phyloP scores from a whole-genome alignment of 208 protist species.

The Crithidia acanthocephali region DNA sequence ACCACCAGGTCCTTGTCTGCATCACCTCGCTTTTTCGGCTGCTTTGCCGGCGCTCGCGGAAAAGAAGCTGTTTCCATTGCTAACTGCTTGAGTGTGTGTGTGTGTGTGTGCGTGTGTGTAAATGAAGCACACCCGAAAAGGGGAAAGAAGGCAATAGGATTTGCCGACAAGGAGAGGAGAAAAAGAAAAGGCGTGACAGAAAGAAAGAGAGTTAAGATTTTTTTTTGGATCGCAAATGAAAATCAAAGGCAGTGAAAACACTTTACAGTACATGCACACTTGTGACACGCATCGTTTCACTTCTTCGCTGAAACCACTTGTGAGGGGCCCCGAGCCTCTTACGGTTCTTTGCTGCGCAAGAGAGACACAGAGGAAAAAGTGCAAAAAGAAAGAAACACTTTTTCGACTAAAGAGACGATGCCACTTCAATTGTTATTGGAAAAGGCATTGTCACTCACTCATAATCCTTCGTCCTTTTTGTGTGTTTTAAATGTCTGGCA shows the following conservation, averaged over 20 bases:
- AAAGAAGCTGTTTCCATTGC: background rate
- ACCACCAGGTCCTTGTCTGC: conserved; percentile 35
- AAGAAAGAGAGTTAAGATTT: background rate
- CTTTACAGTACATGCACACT: no score
- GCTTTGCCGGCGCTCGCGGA: conserved; percentile 22
- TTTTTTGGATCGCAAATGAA: no score
- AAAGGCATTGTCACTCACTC: no score
- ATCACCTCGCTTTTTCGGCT: conserved; percentile 34
- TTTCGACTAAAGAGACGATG: no score
- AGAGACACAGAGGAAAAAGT: no score
- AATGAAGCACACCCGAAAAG: background rate
- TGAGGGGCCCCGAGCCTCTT: no score
- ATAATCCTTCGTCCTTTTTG: background rate
- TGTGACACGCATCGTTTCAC: no score
- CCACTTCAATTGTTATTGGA: no score
- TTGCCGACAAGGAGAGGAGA: conserved; percentile 9
- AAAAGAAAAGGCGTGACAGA: background rate
- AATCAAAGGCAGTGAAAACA: no score
- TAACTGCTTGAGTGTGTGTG: background rate
- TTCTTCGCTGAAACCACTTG: no score
- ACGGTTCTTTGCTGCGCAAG: no score
- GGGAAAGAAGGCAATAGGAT: background rate
- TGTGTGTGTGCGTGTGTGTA: background rate
- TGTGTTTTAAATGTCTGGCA: conserved; percentile 36
- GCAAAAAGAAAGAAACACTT: no score